Base-by-base conservation (phyloP, 495 filamentous ascomycete species). In the Aspergillus ellipticus region DNA sequence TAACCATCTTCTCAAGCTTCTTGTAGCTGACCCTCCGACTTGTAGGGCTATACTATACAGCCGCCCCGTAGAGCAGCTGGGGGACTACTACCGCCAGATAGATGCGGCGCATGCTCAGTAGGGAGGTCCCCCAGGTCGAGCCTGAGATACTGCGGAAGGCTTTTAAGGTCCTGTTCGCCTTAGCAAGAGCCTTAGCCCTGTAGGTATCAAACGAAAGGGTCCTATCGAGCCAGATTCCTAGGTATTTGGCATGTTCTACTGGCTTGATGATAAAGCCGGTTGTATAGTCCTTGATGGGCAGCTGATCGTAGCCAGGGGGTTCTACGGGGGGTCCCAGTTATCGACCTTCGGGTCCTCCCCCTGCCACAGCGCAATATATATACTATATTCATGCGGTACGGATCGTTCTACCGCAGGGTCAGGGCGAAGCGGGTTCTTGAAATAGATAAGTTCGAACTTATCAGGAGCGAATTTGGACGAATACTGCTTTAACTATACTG, bases 11-110 rank as follows among this genome's bases (percentile, higher is more conserved):
- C 3, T 21, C 17, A 7, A 17, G 3, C 16, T 49, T 7, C 10
- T 13, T n/a, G 42, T 16, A 0, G 15, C n/a, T 4, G 6, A 8
- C 24, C 26, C 8, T 24, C 20, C 43, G 15, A 21, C 15, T 46
- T n/a, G 9, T 9, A 9, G 51, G 59, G n/a, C 33, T 33, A 16
- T 49, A 61, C 58, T 41, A 64, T 3, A 47, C 61, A 0, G 60
- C 42, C 2, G 57, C 22, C 0, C 60, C 55, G 13, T 56, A 67
- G 0, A 67, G 49, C 16, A 67, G 51, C 42, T 64, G 58, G 0
- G 60, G 60, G 4, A 67, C 39, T 0, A 67, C 53, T 8, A 67
- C 58, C 6, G 46, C 62, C 17, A 59, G 52, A 42, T 70, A 68
- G 17, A 62, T 24, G 41, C 42, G 50, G n/a, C 37, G 35, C 19